Percentiles rank a stretch among this genome's conserved stretches.
Conservation (phyloP, 345 rosid species). For the Citrus mangshanensis region DNA sequence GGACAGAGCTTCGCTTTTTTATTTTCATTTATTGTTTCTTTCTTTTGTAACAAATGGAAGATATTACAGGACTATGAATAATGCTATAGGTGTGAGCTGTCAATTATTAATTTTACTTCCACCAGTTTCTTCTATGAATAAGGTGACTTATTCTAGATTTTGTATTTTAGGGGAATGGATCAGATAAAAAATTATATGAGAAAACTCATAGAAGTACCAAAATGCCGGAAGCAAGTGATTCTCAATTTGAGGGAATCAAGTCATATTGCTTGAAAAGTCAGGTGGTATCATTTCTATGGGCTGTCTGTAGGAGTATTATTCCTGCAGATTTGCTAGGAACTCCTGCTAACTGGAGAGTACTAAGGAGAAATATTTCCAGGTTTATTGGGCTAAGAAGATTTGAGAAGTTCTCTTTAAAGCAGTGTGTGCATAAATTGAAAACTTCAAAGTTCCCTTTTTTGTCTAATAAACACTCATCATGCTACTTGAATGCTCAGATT, state of each 20-base stretch:
- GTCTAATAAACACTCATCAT: slow-evolving; percentile 31
- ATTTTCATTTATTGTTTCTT: neutral
- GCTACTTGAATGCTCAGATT: slow-evolving; percentile 25
- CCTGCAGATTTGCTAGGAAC: slow-evolving; percentile 73
- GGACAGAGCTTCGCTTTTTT: neutral
- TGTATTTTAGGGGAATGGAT: slow-evolving; percentile 33
- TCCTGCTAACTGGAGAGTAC: slow-evolving; percentile 58
- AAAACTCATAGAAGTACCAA: slow-evolving; percentile 17
- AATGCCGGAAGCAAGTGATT: slow-evolving; percentile 14
- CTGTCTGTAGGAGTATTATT: slow-evolving; percentile 60
- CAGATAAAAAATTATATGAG: slow-evolving; percentile 9
- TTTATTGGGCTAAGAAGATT: slow-evolving; percentile 61
- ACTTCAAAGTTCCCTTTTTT: slow-evolving; percentile 48
- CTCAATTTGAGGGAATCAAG: slow-evolving; percentile 27
- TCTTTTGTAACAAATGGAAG: neutral
- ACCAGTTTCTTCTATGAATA: neutral
- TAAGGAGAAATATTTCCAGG: slow-evolving; percentile 62
- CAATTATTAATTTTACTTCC: neutral
- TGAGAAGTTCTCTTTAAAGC: slow-evolving; percentile 61
- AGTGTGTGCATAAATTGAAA: slow-evolving; percentile 62
- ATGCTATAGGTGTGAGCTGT: neutral
- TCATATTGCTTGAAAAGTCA: slow-evolving; percentile 55
- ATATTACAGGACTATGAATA: neutral
- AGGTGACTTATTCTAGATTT: neutral
- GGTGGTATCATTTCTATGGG: slow-evolving; percentile 83